phyloP scores from a whole-genome alignment of 169 alveolate genomes.

The Cryptosporidium ryanae region DNA sequence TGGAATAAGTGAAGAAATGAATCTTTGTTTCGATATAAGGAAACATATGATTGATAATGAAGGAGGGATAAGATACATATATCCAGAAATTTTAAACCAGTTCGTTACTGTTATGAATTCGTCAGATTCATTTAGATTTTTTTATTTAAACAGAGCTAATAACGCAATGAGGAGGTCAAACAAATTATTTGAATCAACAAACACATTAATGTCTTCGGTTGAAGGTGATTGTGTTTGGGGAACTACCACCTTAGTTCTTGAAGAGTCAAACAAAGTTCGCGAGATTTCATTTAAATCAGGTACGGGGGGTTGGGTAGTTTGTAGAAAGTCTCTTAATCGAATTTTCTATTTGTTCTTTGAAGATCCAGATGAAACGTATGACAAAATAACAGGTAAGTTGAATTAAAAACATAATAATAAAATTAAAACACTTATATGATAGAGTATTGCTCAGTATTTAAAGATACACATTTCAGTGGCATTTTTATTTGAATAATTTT shows the following conservation, averaged over 20 bases:
- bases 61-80: slow-evolving; percentile 39
- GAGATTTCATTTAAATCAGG: slow-evolving; percentile 20
- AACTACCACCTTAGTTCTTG: slow-evolving; percentile 10
- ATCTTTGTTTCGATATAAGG: slow-evolving; percentile 16
- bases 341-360: slow-evolving; percentile 55
- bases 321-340: slow-evolving; percentile 58
- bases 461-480: slow-evolving; percentile 38
- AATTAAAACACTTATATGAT: not conserved
- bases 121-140: slow-evolving; percentile 36
- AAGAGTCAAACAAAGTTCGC: not conserved
- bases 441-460: slow-evolving; percentile 32
- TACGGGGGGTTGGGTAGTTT: slow-evolving; percentile 69
- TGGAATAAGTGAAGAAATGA: not conserved
- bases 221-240: slow-evolving; percentile 60
- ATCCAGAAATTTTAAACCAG: slow-evolving; percentile 7
- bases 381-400: slow-evolving; percentile 51
- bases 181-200: slow-evolving; percentile 39
- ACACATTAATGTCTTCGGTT: slow-evolving; percentile 58
- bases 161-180: slow-evolving; percentile 65
- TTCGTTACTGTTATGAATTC: slow-evolving; percentile 47
- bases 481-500: slow-evolving; percentile 20
- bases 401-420: not conserved
- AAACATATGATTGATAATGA: slow-evolving; percentile 10
- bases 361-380: slow-evolving; percentile 18
- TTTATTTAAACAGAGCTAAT: slow-evolving; percentile 41